Percentiles rank a stretch among this genome's conserved stretches.
Conservation (phyloP, 164 flowering plant genomes). For the Dillenia suffruticosa region DNA sequence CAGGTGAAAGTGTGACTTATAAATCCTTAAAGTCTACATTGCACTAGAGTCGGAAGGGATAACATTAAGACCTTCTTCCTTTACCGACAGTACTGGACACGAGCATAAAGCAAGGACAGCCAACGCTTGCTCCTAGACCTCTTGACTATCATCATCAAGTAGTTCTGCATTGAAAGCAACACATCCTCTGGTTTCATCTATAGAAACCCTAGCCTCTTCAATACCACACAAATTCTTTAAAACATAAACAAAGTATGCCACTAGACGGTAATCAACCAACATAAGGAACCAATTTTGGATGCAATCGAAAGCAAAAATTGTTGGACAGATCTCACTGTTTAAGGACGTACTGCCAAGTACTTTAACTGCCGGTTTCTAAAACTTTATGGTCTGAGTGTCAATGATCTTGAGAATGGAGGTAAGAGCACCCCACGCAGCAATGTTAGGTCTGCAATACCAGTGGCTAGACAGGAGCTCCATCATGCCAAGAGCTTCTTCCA, state of each 20-base stretch:
- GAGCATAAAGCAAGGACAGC: slow-evolving; percentile 58
- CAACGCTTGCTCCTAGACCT: slow-evolving; percentile 70
- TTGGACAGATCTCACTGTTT: slow-evolving; percentile 24
- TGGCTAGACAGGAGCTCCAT: slow-evolving; percentile 45
- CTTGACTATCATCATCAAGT: slow-evolving; percentile 46
- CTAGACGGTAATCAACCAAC: slow-evolving; percentile 33
- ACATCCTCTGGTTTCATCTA: slow-evolving; percentile 61
- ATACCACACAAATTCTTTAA: slow-evolving; percentile 44
- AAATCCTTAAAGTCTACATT: slow-evolving; percentile 21
- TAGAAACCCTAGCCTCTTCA: slow-evolving; percentile 40
- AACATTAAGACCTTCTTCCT: slow-evolving; percentile 50
- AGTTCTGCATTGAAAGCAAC: slow-evolving; percentile 48
- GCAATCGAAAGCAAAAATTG: slow-evolving; percentile 31
- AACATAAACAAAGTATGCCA: slow-evolving; percentile 35
- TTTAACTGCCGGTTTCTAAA: slow-evolving; percentile 38
- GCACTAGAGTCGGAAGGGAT: slow-evolving; percentile 50
- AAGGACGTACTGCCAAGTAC: slow-evolving; percentile 48
- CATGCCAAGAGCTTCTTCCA: slow-evolving; percentile 50
- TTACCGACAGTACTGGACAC: slow-evolving; percentile 51
- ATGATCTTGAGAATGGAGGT: slow-evolving; percentile 39
- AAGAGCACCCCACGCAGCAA: slow-evolving; percentile 49
- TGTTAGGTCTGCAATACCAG: slow-evolving; percentile 19
- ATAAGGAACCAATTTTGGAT: slow-evolving; percentile 52
- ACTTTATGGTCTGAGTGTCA: slow-evolving; percentile 24
- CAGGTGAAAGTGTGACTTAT: slow-evolving; percentile 8